Conservation (phyloP, 768 basidiomycete genomes). For the Dioszegia aurantiaca region DNA sequence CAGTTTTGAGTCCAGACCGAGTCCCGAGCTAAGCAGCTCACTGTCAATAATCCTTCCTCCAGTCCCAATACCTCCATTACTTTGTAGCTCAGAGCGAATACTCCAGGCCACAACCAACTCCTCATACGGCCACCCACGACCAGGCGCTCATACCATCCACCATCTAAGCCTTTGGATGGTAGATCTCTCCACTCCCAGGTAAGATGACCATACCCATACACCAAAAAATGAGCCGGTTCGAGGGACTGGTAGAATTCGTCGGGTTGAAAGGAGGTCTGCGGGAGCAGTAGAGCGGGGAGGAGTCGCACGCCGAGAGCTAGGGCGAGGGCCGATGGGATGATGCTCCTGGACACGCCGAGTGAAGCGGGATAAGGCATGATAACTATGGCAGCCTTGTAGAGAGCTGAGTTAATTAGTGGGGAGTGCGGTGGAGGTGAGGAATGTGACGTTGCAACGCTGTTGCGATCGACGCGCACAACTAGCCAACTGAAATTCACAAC, state of each 20-base stretch:
- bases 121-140: slow-evolving; percentile 42
- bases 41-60: slow-evolving; percentile 53
- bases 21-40: background rate
- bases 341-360: background rate
- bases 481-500: too few species aligned
- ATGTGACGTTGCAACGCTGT: too few species aligned
- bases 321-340: slow-evolving; percentile 22
- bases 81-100: slow-evolving; percentile 79
- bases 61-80: slow-evolving; percentile 61
- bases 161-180: slow-evolving; percentile 1
- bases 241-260: slow-evolving; percentile 96
- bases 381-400: too few species aligned
- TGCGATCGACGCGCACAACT: too few species aligned
- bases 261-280: slow-evolving; percentile 87
- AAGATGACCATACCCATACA: slow-evolving; percentile 85
- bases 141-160: slow-evolving; percentile 46
- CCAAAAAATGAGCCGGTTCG: slow-evolving; percentile 81
- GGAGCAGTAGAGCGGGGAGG: slow-evolving; percentile 59
- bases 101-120: slow-evolving; percentile 63
- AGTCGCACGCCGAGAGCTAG: slow-evolving; percentile 45
- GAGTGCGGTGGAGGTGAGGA: slow-evolving; percentile 1
- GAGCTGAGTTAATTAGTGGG: too few species aligned
- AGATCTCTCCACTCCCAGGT: slow-evolving; percentile 87
- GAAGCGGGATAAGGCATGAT: too few species aligned
- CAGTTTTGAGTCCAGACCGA: slow-evolving; percentile 57